phyloP scores from a whole-genome alignment of 345 rosid genomes.

The Eucalyptus grandis region DNA sequence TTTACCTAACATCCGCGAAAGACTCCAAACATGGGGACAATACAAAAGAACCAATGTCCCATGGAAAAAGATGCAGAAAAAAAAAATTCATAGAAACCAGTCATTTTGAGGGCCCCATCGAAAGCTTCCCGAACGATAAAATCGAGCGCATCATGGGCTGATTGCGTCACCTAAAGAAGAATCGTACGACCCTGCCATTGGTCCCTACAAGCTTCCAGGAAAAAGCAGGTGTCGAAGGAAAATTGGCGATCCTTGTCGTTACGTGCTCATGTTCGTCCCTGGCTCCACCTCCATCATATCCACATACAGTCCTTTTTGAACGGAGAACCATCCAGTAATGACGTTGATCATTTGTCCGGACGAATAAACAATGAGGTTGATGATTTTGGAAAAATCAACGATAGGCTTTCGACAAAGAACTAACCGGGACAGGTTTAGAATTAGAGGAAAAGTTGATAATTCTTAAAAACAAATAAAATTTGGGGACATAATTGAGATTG shows the following conservation, averaged over 20 bases:
- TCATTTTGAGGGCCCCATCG: background rate
- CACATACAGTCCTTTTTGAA: background rate
- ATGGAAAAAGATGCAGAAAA: background rate
- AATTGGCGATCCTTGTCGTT: background rate
- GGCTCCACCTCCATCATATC: background rate
- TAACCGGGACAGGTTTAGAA: background rate
- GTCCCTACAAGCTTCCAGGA: background rate
- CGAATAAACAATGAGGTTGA: background rate
- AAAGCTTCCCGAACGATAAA: background rate
- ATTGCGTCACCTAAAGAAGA: background rate
- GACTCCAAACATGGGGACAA: background rate
- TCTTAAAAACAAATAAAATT: background rate
- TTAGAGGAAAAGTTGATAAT: background rate
- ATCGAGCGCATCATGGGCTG: background rate
- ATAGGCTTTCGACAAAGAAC: background rate
- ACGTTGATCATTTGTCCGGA: background rate
- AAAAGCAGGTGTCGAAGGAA: background rate
- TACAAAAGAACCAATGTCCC: background rate
- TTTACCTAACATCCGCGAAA: background rate
- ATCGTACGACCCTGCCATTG: background rate
- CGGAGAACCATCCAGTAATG: background rate
- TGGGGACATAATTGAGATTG: background rate
- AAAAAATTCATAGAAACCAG: background rate
- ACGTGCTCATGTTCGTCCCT: background rate
- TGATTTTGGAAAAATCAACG: background rate